Evolutionary conservation across 2,329 filamentous ascomycete genomes (phyloP).

Genomic region (Exophiala xenobiotica): DNA sequence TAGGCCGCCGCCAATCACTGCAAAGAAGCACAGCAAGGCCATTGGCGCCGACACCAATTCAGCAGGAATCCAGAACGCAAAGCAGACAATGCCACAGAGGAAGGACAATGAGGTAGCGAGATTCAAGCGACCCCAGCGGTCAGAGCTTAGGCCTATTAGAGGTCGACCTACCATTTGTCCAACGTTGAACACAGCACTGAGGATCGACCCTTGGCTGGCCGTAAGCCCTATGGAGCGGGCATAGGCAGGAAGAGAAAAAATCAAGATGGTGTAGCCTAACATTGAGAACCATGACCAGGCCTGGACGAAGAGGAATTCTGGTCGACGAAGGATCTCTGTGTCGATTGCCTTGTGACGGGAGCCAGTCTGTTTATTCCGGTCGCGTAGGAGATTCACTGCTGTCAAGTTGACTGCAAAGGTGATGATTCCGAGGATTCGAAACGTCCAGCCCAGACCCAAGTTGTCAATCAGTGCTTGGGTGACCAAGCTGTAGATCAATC

Average conservation of each 20-base stretch:
- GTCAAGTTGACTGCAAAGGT: constrained; percentile 54
- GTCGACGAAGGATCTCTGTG: constrained; percentile 50
- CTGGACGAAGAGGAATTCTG: constrained; percentile 59
- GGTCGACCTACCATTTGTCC: constrained; percentile 59
- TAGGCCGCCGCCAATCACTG: constrained; percentile 57
- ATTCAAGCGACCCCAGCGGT: constrained; percentile 62
- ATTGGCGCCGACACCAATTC: constrained; percentile 46
- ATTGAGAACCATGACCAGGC: constrained; percentile 61
- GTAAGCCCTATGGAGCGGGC: constrained; percentile 59
- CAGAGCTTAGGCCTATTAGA: constrained; percentile 62
- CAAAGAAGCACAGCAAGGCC: constrained; percentile 59
- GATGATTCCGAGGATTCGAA: constrained; percentile 59
- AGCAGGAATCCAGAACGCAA: constrained; percentile 63
- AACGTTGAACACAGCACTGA: constrained; percentile 63
- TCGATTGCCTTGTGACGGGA: constrained; percentile 55
- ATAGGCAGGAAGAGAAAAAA: constrained; percentile 65
- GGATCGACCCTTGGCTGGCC: constrained; percentile 58
- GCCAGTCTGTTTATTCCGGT: constrained; percentile 59
- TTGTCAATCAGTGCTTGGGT: constrained; percentile 58
- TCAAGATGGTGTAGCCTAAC: constrained; percentile 64
- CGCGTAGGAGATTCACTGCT: constrained; percentile 54
- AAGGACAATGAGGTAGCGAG: constrained; percentile 58
- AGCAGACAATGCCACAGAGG: constrained; percentile 56
- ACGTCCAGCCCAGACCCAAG: constrained; percentile 60
- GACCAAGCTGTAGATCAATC: constrained; percentile 58